A percentile compares a stretch with the other conserved stretches of the same genome.
phyloP scores from a whole-genome alignment of 108 stramenopile species.

The Cylindrotheca closterium region DNA sequence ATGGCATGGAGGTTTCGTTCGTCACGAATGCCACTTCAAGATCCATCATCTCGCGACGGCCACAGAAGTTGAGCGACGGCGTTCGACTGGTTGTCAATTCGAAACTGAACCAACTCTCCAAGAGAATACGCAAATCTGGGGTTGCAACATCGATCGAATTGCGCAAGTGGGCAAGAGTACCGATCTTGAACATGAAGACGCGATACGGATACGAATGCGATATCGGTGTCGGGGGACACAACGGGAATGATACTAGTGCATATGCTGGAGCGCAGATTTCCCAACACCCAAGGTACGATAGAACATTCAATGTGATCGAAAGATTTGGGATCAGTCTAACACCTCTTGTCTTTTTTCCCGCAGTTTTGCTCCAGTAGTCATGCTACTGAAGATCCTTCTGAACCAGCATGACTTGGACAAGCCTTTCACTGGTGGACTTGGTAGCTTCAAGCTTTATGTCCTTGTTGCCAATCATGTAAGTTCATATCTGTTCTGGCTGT shows the following conservation, averaged over 20 bases:
- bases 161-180: conserved; percentile 59
- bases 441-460: conserved; percentile 88
- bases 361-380: conserved; percentile 70
- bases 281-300: conserved; percentile 61
- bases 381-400: conserved; percentile 75
- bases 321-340: background rate
- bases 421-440: conserved; percentile 92
- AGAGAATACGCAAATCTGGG: conserved; percentile 31
- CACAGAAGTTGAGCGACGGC: conserved; percentile 50
- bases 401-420: conserved; percentile 83
- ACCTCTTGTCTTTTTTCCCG: background rate
- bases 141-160: conserved; percentile 38
- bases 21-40: background rate
- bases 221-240: conserved; percentile 79
- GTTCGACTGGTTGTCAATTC: conserved; percentile 43
- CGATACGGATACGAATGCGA: conserved; percentile 75
- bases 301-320: background rate
- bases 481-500: conserved; percentile 1
- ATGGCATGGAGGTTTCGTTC: conserved; percentile 43
- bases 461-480: conserved; percentile 80
- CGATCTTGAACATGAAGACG: conserved; percentile 75
- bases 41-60: conserved; percentile 1
- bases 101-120: conserved; percentile 40
- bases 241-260: conserved; percentile 72
- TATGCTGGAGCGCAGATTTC: conserved; percentile 58